Conservation (phyloP, 2,329 filamentous ascomycete genomes). For the Intubia oerlemansii region DNA sequence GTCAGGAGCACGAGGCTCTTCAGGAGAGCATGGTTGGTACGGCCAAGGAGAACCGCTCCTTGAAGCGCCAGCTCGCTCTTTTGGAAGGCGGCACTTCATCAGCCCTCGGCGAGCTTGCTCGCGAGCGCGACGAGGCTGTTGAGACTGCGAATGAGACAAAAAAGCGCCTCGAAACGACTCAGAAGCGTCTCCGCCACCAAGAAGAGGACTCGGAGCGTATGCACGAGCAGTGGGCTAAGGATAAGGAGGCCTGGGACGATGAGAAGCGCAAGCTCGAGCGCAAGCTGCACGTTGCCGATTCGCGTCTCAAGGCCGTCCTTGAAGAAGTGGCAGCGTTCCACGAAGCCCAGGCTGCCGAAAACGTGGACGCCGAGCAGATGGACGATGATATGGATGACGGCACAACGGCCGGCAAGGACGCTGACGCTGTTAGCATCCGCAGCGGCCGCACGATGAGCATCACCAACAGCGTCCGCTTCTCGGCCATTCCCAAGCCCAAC, state of each 20-base stretch:
- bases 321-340: constrained; percentile 66
- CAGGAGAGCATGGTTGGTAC: constrained; percentile 38
- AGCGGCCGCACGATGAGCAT: constrained; percentile 58
- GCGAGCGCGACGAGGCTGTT: constrained; percentile 69
- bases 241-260: constrained; percentile 68
- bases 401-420: constrained; percentile 28
- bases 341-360: constrained; percentile 14
- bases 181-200: constrained; percentile 57
- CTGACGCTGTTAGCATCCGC: constrained; percentile 34
- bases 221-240: constrained; percentile 62
- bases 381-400: constrained; percentile 37
- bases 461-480: constrained; percentile 53
- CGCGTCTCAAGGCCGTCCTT: constrained; percentile 59
- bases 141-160: constrained; percentile 51
- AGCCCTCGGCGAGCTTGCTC: constrained; percentile 61
- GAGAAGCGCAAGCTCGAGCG: constrained; percentile 68
- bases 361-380: constrained; percentile 9
- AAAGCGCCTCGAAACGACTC: constrained; percentile 52
- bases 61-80: constrained; percentile 69
- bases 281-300: constrained; percentile 77
- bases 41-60: constrained; percentile 54
- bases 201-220: constrained; percentile 67
- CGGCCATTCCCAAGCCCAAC: constrained; percentile 30
- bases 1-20: constrained; percentile 53
- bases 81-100: constrained; percentile 77